These are phyloP conservation scores for Malus hybrid DNA, from an alignment of 331 rosid species.

Conservation along the genomic window DNA sequence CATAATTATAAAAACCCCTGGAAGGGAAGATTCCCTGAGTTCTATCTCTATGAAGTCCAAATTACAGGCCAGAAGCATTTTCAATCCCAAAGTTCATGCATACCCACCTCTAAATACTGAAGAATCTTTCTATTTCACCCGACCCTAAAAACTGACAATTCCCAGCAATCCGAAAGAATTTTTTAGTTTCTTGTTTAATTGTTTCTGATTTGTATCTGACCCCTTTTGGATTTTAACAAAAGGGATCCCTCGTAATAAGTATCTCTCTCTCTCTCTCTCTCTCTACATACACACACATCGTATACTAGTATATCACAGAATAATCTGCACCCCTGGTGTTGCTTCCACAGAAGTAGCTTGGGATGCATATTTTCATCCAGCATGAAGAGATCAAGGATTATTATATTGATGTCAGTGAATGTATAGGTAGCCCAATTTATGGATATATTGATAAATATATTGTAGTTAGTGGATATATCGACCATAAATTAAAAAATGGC, in stretches of 20 bases:
- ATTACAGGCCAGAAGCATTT: neutral
- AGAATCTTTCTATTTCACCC: neutral
- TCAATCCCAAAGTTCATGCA: neutral
- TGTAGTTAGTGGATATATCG: too few relatives aligned
- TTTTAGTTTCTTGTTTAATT: neutral
- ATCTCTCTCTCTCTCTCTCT: neutral
- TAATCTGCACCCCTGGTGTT: neutral
- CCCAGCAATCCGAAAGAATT: neutral
- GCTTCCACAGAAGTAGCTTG: neutral
- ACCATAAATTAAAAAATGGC: too few relatives aligned
- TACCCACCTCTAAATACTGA: neutral
- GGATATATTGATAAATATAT: too few relatives aligned
- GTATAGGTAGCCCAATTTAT: too few relatives aligned
- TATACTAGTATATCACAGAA: neutral
- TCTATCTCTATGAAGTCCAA: neutral
- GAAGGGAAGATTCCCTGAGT: neutral
- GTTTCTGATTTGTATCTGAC: neutral
- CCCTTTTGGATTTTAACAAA: neutral
- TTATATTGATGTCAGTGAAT: too few relatives aligned
- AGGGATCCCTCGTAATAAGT: neutral
- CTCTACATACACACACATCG: too few relatives aligned
- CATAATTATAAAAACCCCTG: neutral
- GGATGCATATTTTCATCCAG: neutral
- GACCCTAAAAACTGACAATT: neutral
- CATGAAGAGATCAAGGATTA: neutral